Conservation (phyloP, 352 stramenopile genomes). For the Phytophthora sansomeana region DNA sequence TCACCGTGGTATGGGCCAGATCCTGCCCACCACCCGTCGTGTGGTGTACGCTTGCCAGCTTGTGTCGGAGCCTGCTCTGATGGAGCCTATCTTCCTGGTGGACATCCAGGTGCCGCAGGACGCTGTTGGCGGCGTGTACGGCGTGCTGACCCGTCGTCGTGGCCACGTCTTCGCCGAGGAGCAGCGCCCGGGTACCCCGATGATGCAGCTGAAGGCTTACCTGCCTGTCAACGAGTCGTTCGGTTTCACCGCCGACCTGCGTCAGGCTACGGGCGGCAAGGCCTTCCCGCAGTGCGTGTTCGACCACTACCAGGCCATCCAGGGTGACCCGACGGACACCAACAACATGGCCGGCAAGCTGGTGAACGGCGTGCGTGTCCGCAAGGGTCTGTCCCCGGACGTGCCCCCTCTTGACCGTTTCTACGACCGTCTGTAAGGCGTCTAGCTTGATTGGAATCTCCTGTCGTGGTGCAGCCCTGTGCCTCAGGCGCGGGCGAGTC, state of each 20-base stretch:
- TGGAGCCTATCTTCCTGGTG: conserved; percentile 99
- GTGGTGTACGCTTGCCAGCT: conserved; percentile 98
- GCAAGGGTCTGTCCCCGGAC: conserved; percentile 97
- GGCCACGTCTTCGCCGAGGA: conserved; percentile 99
- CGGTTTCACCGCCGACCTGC: conserved; percentile 98
- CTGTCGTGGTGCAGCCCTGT: conserved; percentile 33
- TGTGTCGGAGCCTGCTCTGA: conserved; percentile 93
- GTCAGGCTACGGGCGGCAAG: conserved; percentile 99
- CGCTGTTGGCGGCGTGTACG: conserved; percentile 99
- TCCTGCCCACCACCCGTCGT: conserved; percentile 98
- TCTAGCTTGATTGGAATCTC: conserved; percentile 37
- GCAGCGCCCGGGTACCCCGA: conserved; percentile 97
- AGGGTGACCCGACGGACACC: conserved; percentile 92
- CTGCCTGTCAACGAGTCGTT: conserved; percentile 99
- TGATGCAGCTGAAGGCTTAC: conserved; percentile 99
- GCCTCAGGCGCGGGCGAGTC: conserved; percentile 26
- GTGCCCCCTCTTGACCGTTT: conserved; percentile 98
- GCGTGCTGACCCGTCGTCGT: conserved; percentile 98
- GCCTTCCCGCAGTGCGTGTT: conserved; percentile 99
- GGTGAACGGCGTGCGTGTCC: conserved; percentile 94
- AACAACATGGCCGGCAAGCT: conserved; percentile 97
- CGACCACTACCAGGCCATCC: conserved; percentile 98
- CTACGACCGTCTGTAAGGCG: conserved; percentile 99
- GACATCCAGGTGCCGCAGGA: conserved; percentile 99
- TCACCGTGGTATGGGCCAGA: conserved; percentile 99